Conservation (phyloP, 2,329 filamentous ascomycete species). For the Botrytis porri region DNA sequence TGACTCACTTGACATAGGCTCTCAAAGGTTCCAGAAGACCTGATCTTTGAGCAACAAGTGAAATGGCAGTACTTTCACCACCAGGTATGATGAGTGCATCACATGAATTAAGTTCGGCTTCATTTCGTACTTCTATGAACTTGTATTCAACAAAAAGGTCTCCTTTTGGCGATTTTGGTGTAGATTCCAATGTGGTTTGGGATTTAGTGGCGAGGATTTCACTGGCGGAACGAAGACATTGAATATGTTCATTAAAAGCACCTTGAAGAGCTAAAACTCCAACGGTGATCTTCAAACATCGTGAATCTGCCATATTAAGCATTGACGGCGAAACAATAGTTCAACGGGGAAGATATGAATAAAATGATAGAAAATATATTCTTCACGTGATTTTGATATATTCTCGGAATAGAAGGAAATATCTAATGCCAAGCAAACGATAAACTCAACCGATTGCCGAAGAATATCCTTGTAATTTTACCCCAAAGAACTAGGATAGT, state of each 20-base stretch:
- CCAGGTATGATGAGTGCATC: constrained; percentile 87
- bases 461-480: not conserved
- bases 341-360: not conserved
- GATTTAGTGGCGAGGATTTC: constrained; percentile 42
- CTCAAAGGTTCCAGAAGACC: constrained; percentile 79
- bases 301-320: not conserved
- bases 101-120: constrained; percentile 66
- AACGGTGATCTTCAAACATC: constrained; percentile 44
- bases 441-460: not conserved
- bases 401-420: not conserved
- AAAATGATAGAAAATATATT: not conserved
- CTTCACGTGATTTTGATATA: not conserved
- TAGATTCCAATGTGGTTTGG: not conserved
- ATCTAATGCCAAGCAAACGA: not conserved
- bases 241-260: constrained; percentile 85
- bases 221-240: constrained; percentile 68
- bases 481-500: not conserved
- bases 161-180: not conserved
- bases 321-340: not conserved
- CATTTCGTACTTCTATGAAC: constrained; percentile 78
- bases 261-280: constrained; percentile 79
- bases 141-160: constrained; percentile 26
- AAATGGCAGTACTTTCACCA: constrained; percentile 92
- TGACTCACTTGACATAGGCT: constrained; percentile 81
- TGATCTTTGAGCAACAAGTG: constrained; percentile 78